These are phyloP conservation scores for Ilex asprella DNA, from an alignment of 257 asterid genomes.

Conservation along the genomic window DNA sequence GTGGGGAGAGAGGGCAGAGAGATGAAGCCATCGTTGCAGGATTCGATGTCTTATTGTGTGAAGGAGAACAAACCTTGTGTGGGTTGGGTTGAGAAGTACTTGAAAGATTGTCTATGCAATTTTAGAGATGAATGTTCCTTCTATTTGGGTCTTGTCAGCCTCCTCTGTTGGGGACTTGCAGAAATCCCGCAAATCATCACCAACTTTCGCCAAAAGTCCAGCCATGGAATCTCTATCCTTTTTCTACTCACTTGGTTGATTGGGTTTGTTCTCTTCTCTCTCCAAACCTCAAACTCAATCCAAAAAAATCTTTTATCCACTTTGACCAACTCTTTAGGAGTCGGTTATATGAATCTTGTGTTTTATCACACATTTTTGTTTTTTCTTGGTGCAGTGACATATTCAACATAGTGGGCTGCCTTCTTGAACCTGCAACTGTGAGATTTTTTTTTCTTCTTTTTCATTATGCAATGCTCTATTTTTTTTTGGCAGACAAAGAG, in stretches of 20 bases:
- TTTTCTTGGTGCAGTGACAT: slow-evolving; percentile 51
- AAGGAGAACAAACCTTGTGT: slow-evolving; percentile 52
- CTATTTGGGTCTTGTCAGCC: slow-evolving; percentile 68
- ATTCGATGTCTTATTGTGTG: slow-evolving; percentile 39
- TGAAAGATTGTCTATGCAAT: slow-evolving; percentile 78
- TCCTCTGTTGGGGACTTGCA: slow-evolving; percentile 76
- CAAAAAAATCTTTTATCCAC: too few species aligned
- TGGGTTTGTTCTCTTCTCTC: slow-evolving; percentile 38
- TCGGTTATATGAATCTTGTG: too few species aligned
- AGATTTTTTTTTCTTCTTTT: slow-evolving; percentile 14
- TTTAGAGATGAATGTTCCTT: slow-evolving; percentile 57
- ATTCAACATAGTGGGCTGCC: slow-evolving; percentile 76
- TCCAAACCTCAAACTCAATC: too few species aligned
- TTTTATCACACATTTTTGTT: not conserved
- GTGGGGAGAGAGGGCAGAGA: slow-evolving; percentile 1
- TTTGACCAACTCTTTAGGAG: too few species aligned
- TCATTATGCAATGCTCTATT: too few species aligned
- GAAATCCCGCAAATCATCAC: slow-evolving; percentile 92
- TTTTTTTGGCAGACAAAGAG: too few species aligned
- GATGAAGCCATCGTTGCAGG: slow-evolving; percentile 29
- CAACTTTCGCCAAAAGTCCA: slow-evolving; percentile 67
- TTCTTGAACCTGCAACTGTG: slow-evolving; percentile 94
- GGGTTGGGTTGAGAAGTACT: slow-evolving; percentile 56
- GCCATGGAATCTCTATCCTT: slow-evolving; percentile 74
- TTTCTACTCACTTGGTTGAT: slow-evolving; percentile 78